Percentiles rank a stretch among this genome's conserved stretches.
Evolutionary conservation across 495 filamentous ascomycete species (phyloP).

Genomic region (Choiromyces venosus): DNA sequence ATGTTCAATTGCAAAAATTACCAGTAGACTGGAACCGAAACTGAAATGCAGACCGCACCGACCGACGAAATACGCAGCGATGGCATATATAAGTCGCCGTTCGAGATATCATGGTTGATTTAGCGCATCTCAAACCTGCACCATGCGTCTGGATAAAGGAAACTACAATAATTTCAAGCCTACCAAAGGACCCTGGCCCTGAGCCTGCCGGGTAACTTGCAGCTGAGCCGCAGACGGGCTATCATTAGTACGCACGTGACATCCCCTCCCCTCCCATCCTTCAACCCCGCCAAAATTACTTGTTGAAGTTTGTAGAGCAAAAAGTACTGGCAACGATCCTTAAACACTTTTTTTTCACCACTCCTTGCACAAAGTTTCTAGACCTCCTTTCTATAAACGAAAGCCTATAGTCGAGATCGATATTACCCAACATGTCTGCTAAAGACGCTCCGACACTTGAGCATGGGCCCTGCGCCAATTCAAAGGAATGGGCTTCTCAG

Average conservation of each 20-base stretch:
- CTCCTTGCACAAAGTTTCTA: not conserved
- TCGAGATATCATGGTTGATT: constrained; percentile 14
- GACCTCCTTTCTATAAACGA: not conserved
- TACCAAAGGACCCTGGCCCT: not conserved
- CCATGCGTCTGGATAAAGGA: not conserved
- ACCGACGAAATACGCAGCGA: constrained; percentile 21
- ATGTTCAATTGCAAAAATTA: constrained; percentile 10
- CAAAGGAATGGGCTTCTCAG: constrained; percentile 38
- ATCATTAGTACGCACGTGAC: not conserved
- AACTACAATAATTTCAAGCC: not conserved
- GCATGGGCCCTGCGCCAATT: constrained; percentile 37
- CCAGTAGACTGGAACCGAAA: constrained; percentile 26
- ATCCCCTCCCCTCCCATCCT: not conserved
- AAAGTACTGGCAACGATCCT: not conserved
- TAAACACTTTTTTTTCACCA: not conserved
- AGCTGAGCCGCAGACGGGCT: not conserved
- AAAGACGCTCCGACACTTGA: constrained; percentile 30
- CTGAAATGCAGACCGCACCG: not conserved
- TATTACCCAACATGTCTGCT: constrained; percentile 31
- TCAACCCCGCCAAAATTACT: not conserved
- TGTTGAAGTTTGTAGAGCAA: not conserved
- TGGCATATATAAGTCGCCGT: constrained; percentile 19
- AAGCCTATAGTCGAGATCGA: not conserved
- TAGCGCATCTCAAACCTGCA: not conserved
- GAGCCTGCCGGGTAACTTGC: not conserved